Evolutionary conservation across 352 stramenopile genomes (phyloP).

Genomic region (Thraustochytrium sp.): DNA sequence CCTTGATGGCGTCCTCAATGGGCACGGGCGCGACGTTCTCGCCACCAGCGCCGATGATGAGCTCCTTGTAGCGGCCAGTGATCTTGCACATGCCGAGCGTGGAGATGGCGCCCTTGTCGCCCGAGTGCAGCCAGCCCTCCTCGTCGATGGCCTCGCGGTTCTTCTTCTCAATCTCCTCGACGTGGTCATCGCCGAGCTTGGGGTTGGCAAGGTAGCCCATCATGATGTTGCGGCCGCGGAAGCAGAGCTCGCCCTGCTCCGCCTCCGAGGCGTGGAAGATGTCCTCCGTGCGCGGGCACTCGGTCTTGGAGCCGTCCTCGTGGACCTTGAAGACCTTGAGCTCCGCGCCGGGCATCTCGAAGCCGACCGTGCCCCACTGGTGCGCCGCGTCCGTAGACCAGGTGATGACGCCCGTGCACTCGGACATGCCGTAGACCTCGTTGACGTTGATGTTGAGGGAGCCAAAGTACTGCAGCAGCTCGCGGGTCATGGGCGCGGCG

Average conservation of each 20-base stretch:
- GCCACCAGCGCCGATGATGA: conserved; percentile 86
- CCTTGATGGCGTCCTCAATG: conserved; percentile 83
- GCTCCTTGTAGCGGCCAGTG: conserved; percentile 90
- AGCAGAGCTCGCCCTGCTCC: conserved; percentile 87
- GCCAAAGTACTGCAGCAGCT: conserved; percentile 58
- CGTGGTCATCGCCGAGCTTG: conserved; percentile 62
- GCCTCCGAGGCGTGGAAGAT: conserved; percentile 66
- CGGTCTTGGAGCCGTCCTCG: conserved; percentile 35
- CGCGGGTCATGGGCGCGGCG: conserved; percentile 54
- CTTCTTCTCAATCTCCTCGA: conserved; percentile 56
- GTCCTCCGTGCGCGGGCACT: conserved; percentile 36
- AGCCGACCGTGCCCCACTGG: conserved; percentile 46
- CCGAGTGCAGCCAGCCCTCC: conserved; percentile 85
- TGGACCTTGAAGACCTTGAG: conserved; percentile 19
- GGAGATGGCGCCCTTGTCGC: conserved; percentile 78
- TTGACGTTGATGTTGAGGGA: conserved; percentile 55
- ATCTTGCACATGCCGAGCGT: conserved; percentile 83
- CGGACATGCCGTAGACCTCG: conserved; percentile 57
- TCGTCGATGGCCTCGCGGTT: conserved; percentile 76
- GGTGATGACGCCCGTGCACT: conserved; percentile 44
- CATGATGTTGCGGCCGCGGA: conserved; percentile 82
- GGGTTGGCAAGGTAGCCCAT: conserved; percentile 86
- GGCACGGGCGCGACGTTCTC: conserved; percentile 87
- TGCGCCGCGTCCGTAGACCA: conserved; percentile 46
- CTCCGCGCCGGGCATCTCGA: conserved; percentile 33